Base-by-base conservation (phyloP, 768 basidiomycete genomes). In the Tricholoma sp. region DNA sequence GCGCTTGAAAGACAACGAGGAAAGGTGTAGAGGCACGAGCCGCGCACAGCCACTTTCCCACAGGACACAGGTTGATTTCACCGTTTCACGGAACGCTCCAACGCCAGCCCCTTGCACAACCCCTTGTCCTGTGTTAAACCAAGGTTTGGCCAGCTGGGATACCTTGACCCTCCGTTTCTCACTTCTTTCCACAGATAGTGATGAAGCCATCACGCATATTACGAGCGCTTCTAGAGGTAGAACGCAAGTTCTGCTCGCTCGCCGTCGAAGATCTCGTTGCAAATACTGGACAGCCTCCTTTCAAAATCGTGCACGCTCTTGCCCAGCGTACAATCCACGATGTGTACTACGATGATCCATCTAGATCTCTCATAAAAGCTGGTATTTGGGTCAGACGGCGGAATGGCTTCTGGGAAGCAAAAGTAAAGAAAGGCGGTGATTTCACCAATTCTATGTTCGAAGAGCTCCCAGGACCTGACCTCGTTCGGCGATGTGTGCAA, bases 171-270 rank as follows among this genome's bases (percentile, higher is more conserved):
- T 47, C 22, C 24, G 45, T 47, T 47, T 27, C 45, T 47, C 24
- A 47, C 45, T 14, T 47, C 45, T 47, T 47, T 47, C 24, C 24
- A 47, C 45, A 27, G 45, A 47, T 24, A 47, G 45, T 27, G 45
- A 47, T 47, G 45, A 47, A 24, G 24, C 45, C 45, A 47, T 24
- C 45, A 47, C 12, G 45, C 45, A 27, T 47, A 24, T 47, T 27
- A 27, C 45, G 45, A 47, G 45, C 45, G 27, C 22, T 47, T 47
- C 45, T 47, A 24, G 45, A 47, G 45, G 45, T 47, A 47, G 45
- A 47, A 47, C 45, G 45, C 45, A 47, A 47, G 45, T 47, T 47
- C 45, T 47, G 22, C 45, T 47, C 45, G 45, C 45, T 47, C 24
- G 45, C 45, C 9, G 45, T 27, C 45, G 10, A 47, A 47, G 45